Evolutionary conservation across 768 basidiomycete species (phyloP).

Genomic region (Megacollybia marginata): DNA sequence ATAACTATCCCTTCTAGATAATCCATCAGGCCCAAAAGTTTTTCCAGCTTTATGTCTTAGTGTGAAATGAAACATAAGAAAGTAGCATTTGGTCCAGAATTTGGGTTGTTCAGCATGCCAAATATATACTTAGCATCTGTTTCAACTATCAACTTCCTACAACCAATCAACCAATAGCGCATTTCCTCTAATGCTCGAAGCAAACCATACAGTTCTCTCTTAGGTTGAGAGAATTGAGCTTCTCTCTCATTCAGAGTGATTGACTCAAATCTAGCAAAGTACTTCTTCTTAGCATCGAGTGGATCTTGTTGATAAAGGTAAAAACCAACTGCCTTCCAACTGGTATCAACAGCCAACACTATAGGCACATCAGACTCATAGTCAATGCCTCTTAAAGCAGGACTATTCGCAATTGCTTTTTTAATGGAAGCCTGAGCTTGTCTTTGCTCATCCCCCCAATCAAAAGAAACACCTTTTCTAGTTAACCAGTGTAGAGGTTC

Average conservation of each 20-base stretch:
- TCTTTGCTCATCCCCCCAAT: conserved; percentile 23
- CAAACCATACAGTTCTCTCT: conserved; percentile 31
- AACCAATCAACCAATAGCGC: too few species aligned
- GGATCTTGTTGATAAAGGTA: conserved; percentile 16
- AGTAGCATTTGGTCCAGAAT: conserved; percentile 25
- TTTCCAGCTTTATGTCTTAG: conserved; percentile 23
- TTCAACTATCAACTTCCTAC: conserved; percentile 27
- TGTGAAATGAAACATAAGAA: conserved; percentile 28
- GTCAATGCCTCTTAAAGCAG: conserved; percentile 17
- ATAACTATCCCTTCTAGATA: too few species aligned
- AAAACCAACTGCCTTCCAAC: conserved; percentile 12
- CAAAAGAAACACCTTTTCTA: conserved; percentile 23
- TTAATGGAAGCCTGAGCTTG: conserved; percentile 10
- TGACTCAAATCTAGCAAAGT: conserved; percentile 21
- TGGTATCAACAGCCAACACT: conserved; percentile 25
- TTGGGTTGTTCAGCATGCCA: conserved; percentile 35
- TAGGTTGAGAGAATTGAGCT: conserved; percentile 27
- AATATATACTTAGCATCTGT: conserved; percentile 33
- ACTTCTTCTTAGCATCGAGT: background rate
- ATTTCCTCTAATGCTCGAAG: conserved; percentile 21
- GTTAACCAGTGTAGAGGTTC: conserved; percentile 3
- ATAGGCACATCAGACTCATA: conserved; percentile 24
- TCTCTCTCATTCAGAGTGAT: conserved; percentile 23
- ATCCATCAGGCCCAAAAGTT: conserved; percentile 26
- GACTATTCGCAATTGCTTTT: conserved; percentile 10